Conservation (phyloP, 805 yeast genomes). For the Metschnikowia amazonensis region DNA sequence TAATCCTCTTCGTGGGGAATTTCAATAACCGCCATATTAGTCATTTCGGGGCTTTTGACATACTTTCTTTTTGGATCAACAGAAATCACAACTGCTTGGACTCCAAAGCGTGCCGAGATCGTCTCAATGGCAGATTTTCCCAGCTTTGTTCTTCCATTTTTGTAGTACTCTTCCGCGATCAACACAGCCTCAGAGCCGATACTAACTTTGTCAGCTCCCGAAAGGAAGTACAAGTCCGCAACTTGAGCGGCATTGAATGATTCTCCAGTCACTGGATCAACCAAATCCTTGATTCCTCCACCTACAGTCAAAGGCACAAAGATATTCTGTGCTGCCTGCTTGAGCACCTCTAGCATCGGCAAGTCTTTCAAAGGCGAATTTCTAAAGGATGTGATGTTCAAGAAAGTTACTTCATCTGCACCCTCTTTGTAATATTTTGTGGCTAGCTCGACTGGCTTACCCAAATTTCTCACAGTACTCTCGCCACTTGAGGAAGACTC, state of each 20-base stretch:
- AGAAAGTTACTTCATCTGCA: constrained; percentile 93
- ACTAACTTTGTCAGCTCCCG: constrained; percentile 98
- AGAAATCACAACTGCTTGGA: constrained; percentile 95
- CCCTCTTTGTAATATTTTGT: constrained; percentile 88
- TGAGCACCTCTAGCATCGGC: constrained; percentile 91
- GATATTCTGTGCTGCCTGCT: constrained; percentile 77
- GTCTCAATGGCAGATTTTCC: constrained; percentile 92
- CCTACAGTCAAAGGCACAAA: constrained; percentile 98
- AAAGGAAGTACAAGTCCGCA: constrained; percentile 85
- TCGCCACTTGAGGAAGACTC: constrained; percentile 48
- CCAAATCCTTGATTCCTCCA: constrained; percentile 91
- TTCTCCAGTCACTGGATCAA: constrained; percentile 76
- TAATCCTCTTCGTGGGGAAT: constrained; percentile 46
- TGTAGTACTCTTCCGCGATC: constrained; percentile 82
- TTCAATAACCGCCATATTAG: constrained; percentile 59
- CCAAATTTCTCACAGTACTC: constrained; percentile 79
- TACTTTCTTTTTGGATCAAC: constrained; percentile 95
- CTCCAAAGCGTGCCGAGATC: constrained; percentile 87
- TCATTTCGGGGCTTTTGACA: constrained; percentile 56
- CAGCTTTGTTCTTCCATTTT: constrained; percentile 49
- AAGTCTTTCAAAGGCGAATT: constrained; percentile 89
- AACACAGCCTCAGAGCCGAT: constrained; percentile 96
- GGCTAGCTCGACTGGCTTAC: constrained; percentile 95
- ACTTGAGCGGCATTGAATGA: constrained; percentile 80
- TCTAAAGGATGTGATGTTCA: constrained; percentile 93